Conservation (phyloP, 108 stramenopile genomes). For the Thalassiosira profunda region DNA sequence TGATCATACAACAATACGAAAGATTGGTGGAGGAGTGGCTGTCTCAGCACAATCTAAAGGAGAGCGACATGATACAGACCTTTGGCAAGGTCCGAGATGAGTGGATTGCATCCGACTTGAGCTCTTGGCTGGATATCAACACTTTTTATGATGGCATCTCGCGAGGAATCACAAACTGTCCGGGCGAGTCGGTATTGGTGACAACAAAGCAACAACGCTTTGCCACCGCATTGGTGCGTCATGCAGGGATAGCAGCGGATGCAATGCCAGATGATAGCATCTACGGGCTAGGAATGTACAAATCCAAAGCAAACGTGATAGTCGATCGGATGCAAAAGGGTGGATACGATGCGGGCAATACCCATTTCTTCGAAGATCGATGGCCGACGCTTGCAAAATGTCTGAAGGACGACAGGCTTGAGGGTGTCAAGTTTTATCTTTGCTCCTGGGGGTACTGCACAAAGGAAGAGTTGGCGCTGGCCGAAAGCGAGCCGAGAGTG, state of each 20-base stretch:
- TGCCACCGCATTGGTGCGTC: slow-evolving; percentile 37
- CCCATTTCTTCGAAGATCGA: slow-evolving; percentile 50
- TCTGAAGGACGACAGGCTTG: slow-evolving; percentile 37
- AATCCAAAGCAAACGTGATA: slow-evolving; percentile 40
- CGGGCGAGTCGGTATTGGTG: slow-evolving; percentile 35
- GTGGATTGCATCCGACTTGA: slow-evolving; percentile 38
- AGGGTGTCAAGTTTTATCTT: slow-evolving; percentile 33
- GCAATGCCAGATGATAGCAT: slow-evolving; percentile 38
- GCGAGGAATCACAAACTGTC: slow-evolving; percentile 17
- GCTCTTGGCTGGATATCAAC: slow-evolving; percentile 45
- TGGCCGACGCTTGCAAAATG: slow-evolving; percentile 47
- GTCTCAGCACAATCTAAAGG: slow-evolving; percentile 10
- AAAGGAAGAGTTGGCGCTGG: slow-evolving; percentile 25
- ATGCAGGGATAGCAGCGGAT: slow-evolving; percentile 22
- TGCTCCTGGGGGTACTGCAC: slow-evolving; percentile 51
- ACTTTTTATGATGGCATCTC: slow-evolving; percentile 36
- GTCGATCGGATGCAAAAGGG: slow-evolving; percentile 27
- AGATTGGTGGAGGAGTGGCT: slow-evolving; percentile 29
- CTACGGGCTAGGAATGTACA: slow-evolving; percentile 50
- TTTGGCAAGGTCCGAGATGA: slow-evolving; percentile 45
- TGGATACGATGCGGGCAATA: not conserved
- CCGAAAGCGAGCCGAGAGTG: slow-evolving; percentile 25
- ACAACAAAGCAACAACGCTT: slow-evolving; percentile 50
- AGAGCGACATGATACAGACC: slow-evolving; percentile 38
- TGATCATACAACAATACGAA: slow-evolving; percentile 34